These are phyloP conservation scores for Trichoderma lentiforme DNA, from an alignment of 2,329 filamentous ascomycete genomes.

Conservation along the genomic window DNA sequence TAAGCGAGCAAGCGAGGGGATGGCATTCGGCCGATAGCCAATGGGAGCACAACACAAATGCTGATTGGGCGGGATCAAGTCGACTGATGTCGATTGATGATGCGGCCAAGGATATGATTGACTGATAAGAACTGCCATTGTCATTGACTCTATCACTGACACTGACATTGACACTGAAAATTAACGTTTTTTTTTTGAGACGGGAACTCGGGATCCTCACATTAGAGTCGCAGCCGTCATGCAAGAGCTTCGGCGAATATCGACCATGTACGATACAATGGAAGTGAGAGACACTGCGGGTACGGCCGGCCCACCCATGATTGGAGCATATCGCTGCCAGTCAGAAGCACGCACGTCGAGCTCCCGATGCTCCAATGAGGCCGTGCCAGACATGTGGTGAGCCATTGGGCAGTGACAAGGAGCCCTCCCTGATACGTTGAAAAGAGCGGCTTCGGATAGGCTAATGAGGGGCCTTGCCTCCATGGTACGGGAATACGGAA, in stretches of 20 bases:
- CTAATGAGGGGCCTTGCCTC: background rate
- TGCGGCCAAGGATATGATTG: background rate
- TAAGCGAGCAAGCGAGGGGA: constrained; percentile 11
- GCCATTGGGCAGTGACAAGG: background rate
- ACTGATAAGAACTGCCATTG: background rate
- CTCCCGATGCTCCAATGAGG: constrained; percentile 3
- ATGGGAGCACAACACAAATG: background rate
- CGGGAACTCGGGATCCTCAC: background rate
- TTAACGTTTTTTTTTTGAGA: background rate
- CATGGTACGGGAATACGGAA: background rate
- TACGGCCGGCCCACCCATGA: background rate
- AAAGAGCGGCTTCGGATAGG: background rate
- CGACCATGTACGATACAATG: background rate
- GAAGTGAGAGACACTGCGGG: background rate
- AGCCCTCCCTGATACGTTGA: background rate
- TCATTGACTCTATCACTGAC: background rate
- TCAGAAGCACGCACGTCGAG: background rate
- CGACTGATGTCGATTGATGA: background rate
- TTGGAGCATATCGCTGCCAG: constrained; percentile 11
- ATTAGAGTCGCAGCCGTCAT: constrained; percentile 11
- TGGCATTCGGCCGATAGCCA: constrained; percentile 1
- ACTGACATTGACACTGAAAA: background rate
- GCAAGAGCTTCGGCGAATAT: constrained; percentile 5
- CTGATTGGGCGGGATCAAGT: background rate
- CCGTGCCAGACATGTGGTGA: constrained; percentile 5